These are phyloP conservation scores for Metarhizium sp. DNA, from an alignment of 2,329 filamentous ascomycete genomes.

Conservation along the genomic window DNA sequence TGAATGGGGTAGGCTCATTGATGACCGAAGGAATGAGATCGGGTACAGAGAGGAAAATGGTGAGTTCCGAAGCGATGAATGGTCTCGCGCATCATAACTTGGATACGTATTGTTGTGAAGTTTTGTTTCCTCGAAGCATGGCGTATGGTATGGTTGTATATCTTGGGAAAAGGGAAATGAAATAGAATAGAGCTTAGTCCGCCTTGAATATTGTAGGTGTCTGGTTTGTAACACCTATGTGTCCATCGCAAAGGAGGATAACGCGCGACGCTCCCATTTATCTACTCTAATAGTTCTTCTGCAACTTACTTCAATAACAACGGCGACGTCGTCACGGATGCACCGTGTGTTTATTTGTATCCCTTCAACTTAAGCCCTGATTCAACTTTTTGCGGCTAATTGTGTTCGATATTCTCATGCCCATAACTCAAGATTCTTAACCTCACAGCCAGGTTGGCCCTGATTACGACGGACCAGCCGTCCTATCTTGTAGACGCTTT, in stretches of 20 bases:
- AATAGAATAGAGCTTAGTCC: no score
- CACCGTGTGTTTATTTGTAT: neutral
- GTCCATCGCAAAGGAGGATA: no score
- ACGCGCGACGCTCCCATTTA: no score
- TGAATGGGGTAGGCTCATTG: constrained; percentile 64
- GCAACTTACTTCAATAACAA: no score
- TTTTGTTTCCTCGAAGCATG: no score
- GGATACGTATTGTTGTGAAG: no score
- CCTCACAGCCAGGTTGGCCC: constrained; percentile 22
- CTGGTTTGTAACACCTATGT: no score
- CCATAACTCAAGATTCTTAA: constrained; percentile 26
- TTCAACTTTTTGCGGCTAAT: neutral
- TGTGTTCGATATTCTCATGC: constrained; percentile 1
- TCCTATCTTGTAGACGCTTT: constrained; percentile 71
- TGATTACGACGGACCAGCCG: constrained; percentile 50
- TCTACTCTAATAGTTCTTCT: no score
- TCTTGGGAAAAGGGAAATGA: no score
- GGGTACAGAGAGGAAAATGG: constrained; percentile 23
- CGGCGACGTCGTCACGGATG: neutral
- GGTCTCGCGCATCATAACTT: constrained; percentile 12
- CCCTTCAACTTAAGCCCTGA: neutral
- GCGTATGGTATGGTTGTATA: no score
- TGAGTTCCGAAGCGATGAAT: constrained; percentile 19
- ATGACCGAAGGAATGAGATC: constrained; percentile 46
- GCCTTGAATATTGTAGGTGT: no score